phyloP scores from a whole-genome alignment of 441 rosid species.

The Macaranga tanarius region DNA sequence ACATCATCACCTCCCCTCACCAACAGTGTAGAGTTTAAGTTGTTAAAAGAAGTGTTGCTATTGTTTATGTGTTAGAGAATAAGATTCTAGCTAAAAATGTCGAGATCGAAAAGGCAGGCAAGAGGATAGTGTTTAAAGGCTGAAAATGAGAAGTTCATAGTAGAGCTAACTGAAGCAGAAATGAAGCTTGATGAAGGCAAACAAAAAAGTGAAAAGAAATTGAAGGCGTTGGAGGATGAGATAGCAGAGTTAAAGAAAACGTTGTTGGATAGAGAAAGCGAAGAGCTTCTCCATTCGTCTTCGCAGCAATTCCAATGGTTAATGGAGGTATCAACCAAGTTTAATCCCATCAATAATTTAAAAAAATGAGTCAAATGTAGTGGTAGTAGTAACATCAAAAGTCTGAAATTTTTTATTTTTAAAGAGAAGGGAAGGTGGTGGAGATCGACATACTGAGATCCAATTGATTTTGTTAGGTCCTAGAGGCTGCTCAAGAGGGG shows the following conservation, averaged over 20 bases:
- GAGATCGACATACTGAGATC: too few relatives aligned
- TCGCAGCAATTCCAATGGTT: conserved; percentile 74
- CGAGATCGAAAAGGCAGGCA: conserved; percentile 36
- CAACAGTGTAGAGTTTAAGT: conserved; percentile 65
- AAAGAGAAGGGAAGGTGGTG: too few relatives aligned
- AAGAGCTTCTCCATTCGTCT: conserved; percentile 40
- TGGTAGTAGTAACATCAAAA: neutral
- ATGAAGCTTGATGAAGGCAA: conserved; percentile 32
- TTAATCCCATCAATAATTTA: conserved; percentile 47
- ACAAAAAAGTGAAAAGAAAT: conserved; percentile 38
- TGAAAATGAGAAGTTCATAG: conserved; percentile 45
- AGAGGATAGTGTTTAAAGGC: conserved; percentile 35
- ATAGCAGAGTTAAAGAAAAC: conserved; percentile 46
- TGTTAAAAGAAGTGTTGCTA: conserved; percentile 66
- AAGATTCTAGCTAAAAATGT: conserved; percentile 38
- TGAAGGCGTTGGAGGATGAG: conserved; percentile 51
- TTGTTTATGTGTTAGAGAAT: conserved; percentile 67
- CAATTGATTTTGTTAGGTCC: too few relatives aligned
- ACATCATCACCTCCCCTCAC: too few relatives aligned
- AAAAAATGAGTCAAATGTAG: conserved; percentile 40
- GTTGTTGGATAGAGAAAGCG: conserved; percentile 42
- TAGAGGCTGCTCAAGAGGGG: too few relatives aligned
- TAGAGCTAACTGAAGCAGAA: conserved; percentile 30
- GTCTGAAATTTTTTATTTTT: too few relatives aligned
- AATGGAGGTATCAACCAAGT: conserved; percentile 53